phyloP scores from a whole-genome alignment of 805 yeast species.

The Candida pseudoglaebosa region DNA sequence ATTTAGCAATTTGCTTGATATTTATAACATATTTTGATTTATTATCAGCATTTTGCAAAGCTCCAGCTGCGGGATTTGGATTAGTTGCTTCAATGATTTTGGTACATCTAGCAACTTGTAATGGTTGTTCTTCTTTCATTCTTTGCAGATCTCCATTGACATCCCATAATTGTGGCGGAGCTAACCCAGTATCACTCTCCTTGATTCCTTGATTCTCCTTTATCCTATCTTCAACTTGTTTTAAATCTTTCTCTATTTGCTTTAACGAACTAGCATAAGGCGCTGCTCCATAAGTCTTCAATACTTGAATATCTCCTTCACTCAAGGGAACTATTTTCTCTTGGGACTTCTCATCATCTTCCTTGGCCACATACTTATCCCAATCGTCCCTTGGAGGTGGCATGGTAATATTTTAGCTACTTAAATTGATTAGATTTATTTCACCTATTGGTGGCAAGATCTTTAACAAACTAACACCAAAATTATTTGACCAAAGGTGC shows the following conservation, averaged over 20 bases:
- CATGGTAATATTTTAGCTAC: too few species aligned
- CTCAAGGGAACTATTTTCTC: constrained; percentile 81
- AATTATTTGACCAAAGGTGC: neutral
- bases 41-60: constrained; percentile 62
- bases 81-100: constrained; percentile 75
- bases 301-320: constrained; percentile 96
- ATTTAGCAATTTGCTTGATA: constrained; percentile 96
- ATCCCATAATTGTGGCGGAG: constrained; percentile 97
- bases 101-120: constrained; percentile 98
- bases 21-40: constrained; percentile 92
- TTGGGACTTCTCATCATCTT: constrained; percentile 57
- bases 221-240: constrained; percentile 77
- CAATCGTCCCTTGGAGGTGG: constrained; percentile 92
- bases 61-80: constrained; percentile 30
- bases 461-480: neutral
- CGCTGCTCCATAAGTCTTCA: constrained; percentile 96
- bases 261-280: constrained; percentile 86
- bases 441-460: constrained; percentile 2
- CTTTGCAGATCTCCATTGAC: constrained; percentile 93
- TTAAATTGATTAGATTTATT: too few species aligned
- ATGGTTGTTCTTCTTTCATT: constrained; percentile 88
- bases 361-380: constrained; percentile 90
- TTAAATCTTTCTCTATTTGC: constrained; percentile 80
- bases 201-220: constrained; percentile 92
- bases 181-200: constrained; percentile 96